Conservation (phyloP, 2,329 filamentous ascomycete species). For the Exophiala viscosa region DNA sequence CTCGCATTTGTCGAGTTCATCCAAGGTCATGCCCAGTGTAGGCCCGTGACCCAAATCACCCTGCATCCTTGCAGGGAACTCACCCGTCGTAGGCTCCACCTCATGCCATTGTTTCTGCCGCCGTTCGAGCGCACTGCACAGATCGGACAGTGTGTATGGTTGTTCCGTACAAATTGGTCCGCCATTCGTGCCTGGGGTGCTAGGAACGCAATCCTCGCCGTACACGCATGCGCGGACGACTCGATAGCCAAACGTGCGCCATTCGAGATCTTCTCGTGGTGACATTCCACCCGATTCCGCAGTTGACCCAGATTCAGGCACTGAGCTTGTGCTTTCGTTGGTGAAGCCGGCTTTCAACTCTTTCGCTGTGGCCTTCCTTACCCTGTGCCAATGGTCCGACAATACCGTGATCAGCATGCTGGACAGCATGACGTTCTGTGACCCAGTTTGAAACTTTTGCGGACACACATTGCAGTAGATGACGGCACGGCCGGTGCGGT, state of each 20-base stretch:
- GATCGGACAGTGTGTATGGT: conserved; percentile 31
- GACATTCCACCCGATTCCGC: not conserved
- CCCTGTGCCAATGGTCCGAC: conserved; percentile 42
- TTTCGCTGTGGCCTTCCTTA: conserved; percentile 36
- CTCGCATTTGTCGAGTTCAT: conserved; percentile 15
- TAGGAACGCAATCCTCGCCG: conserved; percentile 22
- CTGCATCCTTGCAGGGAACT: conserved; percentile 13
- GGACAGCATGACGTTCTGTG: conserved; percentile 47
- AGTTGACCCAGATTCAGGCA: not conserved
- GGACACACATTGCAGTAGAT: conserved; percentile 44
- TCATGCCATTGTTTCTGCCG: conserved; percentile 43
- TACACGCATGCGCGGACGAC: conserved; percentile 26
- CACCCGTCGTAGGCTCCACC: conserved; percentile 10
- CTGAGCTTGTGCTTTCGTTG: conserved; percentile 29
- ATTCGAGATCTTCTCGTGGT: conserved; percentile 28
- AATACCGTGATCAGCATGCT: conserved; percentile 44
- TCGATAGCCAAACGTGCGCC: conserved; percentile 32
- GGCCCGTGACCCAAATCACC: conserved; percentile 10
- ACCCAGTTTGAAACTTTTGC: conserved; percentile 38
- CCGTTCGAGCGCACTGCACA: conserved; percentile 40
- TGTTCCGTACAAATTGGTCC: not conserved
- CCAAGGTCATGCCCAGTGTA: conserved; percentile 18
- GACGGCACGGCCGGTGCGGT: conserved; percentile 40
- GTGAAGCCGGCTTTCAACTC: conserved; percentile 39
- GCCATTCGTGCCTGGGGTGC: conserved; percentile 5